Evolutionary conservation across 2,329 filamentous ascomycete genomes (phyloP).

Genomic region (Rutstroemia sp.): DNA sequence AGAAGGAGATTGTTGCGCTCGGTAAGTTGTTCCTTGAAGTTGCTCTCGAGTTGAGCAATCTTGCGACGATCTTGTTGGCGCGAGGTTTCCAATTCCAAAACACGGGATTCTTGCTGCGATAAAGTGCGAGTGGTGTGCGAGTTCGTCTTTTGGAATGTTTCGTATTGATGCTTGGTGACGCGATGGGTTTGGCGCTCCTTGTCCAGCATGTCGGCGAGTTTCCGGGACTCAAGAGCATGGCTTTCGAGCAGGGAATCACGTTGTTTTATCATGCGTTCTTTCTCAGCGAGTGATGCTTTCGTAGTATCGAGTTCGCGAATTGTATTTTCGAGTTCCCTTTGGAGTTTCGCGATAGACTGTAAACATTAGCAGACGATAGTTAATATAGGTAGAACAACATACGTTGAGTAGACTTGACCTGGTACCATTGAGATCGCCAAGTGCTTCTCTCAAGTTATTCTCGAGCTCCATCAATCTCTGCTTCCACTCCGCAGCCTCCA

Average conservation of each 20-base stretch:
- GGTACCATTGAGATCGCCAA: slow-evolving; percentile 83
- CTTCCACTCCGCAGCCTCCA: slow-evolving; percentile 86
- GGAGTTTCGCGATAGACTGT: slow-evolving; percentile 76
- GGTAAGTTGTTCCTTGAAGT: slow-evolving; percentile 76
- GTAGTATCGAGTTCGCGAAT: slow-evolving; percentile 74
- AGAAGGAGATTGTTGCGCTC: slow-evolving; percentile 87
- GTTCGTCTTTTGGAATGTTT: slow-evolving; percentile 80
- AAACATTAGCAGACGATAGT: slow-evolving; percentile 13
- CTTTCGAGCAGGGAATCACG: slow-evolving; percentile 84
- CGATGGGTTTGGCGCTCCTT: slow-evolving; percentile 82
- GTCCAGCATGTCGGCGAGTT: slow-evolving; percentile 79
- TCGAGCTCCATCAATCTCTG: slow-evolving; percentile 86
- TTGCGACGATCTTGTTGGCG: slow-evolving; percentile 72
- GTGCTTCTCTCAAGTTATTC: slow-evolving; percentile 74
- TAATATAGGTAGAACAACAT: slow-evolving; percentile 20
- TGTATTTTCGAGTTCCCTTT: slow-evolving; percentile 79
- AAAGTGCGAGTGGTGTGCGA: slow-evolving; percentile 82
- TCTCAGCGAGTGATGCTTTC: slow-evolving; percentile 75
- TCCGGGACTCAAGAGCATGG: slow-evolving; percentile 77
- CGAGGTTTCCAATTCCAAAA: slow-evolving; percentile 77
- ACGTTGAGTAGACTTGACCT: slow-evolving; percentile 78
- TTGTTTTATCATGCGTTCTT: slow-evolving; percentile 82
- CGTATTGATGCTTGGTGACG: slow-evolving; percentile 80
- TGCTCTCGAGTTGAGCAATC: slow-evolving; percentile 63
- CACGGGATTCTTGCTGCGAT: slow-evolving; percentile 74